phyloP scores from a whole-genome alignment of 2,329 filamentous ascomycete species.

The Apiospora phragmitis region DNA sequence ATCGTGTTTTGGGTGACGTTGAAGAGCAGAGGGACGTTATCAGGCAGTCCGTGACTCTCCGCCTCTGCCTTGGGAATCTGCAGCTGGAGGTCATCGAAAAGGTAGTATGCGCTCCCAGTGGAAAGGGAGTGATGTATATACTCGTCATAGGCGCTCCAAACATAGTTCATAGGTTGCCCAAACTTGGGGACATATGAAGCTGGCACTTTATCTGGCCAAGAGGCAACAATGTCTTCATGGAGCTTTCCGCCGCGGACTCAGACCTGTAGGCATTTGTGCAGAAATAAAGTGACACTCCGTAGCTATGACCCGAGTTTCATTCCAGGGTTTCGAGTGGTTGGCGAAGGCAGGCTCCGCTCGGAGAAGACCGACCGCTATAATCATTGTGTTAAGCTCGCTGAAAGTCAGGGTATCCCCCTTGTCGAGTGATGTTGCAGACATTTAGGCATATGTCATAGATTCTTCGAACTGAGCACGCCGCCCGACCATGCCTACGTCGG shows the following conservation, averaged over 20 bases:
- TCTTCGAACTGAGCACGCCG: background rate
- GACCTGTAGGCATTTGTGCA: background rate
- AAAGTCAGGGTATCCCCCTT: background rate
- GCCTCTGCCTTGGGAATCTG: background rate
- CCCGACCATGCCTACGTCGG: no score
- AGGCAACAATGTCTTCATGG: background rate
- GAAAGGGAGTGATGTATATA: background rate
- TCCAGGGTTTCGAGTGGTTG: background rate
- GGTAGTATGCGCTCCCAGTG: background rate
- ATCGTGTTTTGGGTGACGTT: conserved; percentile 6
- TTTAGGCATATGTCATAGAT: background rate
- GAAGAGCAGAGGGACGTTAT: background rate
- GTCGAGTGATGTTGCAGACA: background rate
- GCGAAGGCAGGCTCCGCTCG: background rate
- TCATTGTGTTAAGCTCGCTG: background rate
- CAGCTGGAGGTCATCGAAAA: background rate
- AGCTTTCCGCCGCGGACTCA: background rate
- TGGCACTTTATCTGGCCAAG: background rate
- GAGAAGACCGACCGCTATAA: background rate
- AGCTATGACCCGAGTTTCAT: background rate
- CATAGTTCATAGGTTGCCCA: background rate
- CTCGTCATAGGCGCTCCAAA: background rate
- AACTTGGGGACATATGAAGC: background rate
- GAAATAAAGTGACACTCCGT: background rate
- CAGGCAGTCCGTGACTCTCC: background rate